Percentiles rank a stretch among this genome's conserved stretches.
Evolutionary conservation across 768 basidiomycete genomes (phyloP).

Genomic region (Boletus pseudopeckii): DNA sequence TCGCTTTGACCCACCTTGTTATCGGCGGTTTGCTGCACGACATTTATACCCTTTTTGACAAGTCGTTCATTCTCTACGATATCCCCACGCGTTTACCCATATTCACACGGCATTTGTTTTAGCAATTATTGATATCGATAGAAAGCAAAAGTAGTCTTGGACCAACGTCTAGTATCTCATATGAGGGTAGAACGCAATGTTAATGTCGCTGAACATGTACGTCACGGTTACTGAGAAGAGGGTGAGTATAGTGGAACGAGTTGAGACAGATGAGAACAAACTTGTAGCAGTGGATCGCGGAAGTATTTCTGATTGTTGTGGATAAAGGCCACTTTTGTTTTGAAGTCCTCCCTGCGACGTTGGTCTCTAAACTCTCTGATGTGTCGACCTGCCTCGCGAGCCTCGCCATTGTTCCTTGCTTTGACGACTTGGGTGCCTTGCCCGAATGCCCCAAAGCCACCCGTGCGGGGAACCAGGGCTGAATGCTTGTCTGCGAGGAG

Average conservation of each 20-base stretch:
- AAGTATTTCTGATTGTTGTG: constrained; percentile 88
- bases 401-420: constrained; percentile 93
- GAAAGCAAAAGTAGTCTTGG: constrained; percentile 15
- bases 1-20: constrained; percentile 27
- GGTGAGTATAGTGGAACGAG: constrained; percentile 2
- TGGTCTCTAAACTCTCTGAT: constrained; percentile 82
- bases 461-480: constrained; percentile 78
- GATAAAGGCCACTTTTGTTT: constrained; percentile 74
- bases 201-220: background rate
- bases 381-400: constrained; percentile 85
- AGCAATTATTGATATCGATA: constrained; percentile 14
- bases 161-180: background rate
- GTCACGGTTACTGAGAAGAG: constrained; percentile 20
- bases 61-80: constrained; percentile 35
- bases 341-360: constrained; percentile 75
- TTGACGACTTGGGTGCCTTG: constrained; percentile 78
- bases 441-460: constrained; percentile 86
- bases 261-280: constrained; percentile 13
- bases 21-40: constrained; percentile 29
- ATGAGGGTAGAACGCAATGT: constrained; percentile 2
- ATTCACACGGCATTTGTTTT: constrained; percentile 7
- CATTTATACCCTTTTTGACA: constrained; percentile 37
- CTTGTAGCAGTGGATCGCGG: constrained; percentile 68
- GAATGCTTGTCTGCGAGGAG: constrained; percentile 80
- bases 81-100: constrained; percentile 23